phyloP scores from a whole-genome alignment of 768 basidiomycete species.

The Agaricus sinodeliciosus region DNA sequence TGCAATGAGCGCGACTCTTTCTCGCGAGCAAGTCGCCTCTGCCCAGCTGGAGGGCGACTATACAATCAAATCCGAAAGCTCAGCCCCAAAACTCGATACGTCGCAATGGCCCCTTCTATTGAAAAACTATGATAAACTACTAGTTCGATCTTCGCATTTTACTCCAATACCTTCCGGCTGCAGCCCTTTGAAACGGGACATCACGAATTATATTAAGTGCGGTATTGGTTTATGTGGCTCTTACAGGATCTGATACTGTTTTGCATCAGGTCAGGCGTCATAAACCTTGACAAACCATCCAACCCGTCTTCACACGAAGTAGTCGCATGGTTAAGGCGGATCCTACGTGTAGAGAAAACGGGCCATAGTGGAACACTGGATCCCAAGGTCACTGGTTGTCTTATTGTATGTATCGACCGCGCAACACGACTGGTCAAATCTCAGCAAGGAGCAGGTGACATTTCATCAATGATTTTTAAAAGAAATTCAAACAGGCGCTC shows the following conservation, averaged over 20 bases:
- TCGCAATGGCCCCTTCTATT: constrained; percentile 96
- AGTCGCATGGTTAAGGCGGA: constrained; percentile 97
- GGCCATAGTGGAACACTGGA: constrained; percentile 98
- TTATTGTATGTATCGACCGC: constrained; percentile 98
- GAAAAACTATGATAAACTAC: constrained; percentile 98
- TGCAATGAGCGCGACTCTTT: constrained; percentile 44
- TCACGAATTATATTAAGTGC: constrained; percentile 85
- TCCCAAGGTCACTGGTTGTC: constrained; percentile 97
- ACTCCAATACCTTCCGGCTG: constrained; percentile 95
- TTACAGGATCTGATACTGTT: constrained; percentile 8
- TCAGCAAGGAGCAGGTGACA: constrained; percentile 92
- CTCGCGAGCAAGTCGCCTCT: constrained; percentile 62
- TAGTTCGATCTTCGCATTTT: constrained; percentile 93
- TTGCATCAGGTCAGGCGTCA: constrained; percentile 79
- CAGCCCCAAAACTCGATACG: constrained; percentile 78
- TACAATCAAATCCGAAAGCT: constrained; percentile 73
- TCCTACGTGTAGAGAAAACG: constrained; percentile 94
- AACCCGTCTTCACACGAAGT: constrained; percentile 99
- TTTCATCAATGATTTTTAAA: not conserved
- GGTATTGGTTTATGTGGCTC: constrained; percentile 11
- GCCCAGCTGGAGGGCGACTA: constrained; percentile 74
- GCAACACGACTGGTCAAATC: constrained; percentile 97
- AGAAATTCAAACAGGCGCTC: not conserved
- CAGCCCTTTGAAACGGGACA: constrained; percentile 92
- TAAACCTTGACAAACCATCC: constrained; percentile 97